phyloP scores from a whole-genome alignment of 192 early-diverging fungal genomes.

The Helicostylum pulchrum region DNA sequence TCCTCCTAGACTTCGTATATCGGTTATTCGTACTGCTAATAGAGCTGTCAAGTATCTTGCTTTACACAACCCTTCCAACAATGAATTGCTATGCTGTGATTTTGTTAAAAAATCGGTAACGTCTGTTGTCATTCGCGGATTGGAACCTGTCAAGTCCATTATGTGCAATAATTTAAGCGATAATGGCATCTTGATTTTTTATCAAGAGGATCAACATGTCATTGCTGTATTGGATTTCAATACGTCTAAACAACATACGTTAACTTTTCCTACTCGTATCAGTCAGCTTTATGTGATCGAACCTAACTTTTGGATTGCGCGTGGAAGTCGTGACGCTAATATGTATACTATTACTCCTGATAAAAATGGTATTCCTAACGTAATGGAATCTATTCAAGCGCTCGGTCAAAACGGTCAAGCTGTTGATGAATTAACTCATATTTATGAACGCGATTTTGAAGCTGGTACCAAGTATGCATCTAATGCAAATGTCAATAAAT shows the following conservation, averaged over 20 bases:
- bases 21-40: slow-evolving; percentile 35
- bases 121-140: slow-evolving; percentile 39
- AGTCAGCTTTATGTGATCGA: slow-evolving; percentile 42
- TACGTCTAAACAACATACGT: slow-evolving; percentile 43
- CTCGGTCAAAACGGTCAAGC: slow-evolving; percentile 23
- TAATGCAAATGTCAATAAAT: slow-evolving; percentile 1
- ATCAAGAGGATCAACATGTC: slow-evolving; percentile 46
- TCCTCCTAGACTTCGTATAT: slow-evolving; percentile 47
- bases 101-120: slow-evolving; percentile 46
- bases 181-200: slow-evolving; percentile 47
- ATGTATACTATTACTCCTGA: slow-evolving; percentile 37
- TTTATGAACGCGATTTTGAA: slow-evolving; percentile 10
- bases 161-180: slow-evolving; percentile 41
- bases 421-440: neutral
- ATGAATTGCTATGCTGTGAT: slow-evolving; percentile 55
- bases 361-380: slow-evolving; percentile 1
- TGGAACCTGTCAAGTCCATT: slow-evolving; percentile 42
- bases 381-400: slow-evolving; percentile 25
- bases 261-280: slow-evolving; percentile 48
- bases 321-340: slow-evolving; percentile 39
- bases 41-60: slow-evolving; percentile 41
- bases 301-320: slow-evolving; percentile 44
- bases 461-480: neutral
- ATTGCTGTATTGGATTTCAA: slow-evolving; percentile 56
- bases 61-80: slow-evolving; percentile 60